A percentile compares a stretch with the other conserved stretches of the same genome.
phyloP scores from a whole-genome alignment of 1,284 basidiomycete genomes.

The Peniophora sp. region DNA sequence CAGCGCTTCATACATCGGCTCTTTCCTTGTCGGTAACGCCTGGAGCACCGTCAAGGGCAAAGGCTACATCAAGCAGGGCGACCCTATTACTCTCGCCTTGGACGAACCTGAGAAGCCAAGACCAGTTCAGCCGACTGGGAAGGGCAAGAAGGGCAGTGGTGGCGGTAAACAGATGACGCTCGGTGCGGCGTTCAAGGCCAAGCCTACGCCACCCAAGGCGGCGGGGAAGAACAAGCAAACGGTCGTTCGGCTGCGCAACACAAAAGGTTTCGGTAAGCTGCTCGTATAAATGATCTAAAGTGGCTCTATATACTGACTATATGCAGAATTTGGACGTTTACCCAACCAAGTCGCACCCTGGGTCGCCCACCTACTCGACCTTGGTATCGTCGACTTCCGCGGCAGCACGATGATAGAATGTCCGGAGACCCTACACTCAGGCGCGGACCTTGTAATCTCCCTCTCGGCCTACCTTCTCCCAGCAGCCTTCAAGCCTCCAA shows the following conservation, averaged over 20 bases:
- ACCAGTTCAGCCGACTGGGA: conserved; percentile 11
- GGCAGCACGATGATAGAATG: conserved; percentile 66
- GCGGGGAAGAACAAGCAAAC: conserved; percentile 53
- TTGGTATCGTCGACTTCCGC: conserved; percentile 55
- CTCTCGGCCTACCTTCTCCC: conserved; percentile 59
- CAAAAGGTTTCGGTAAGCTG: conserved; percentile 53
- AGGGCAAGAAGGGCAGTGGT: conserved; percentile 23
- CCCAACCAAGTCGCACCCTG: conserved; percentile 62
- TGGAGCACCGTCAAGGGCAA: conserved; percentile 74
- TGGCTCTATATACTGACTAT: conserved; percentile 1
- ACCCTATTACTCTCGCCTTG: conserved; percentile 50
- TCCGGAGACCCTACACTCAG: conserved; percentile 54
- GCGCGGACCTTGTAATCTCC: conserved; percentile 64
- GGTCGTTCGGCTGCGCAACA: conserved; percentile 63
- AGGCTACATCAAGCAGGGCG: conserved; percentile 59
- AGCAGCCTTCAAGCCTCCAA: conserved; percentile 51
- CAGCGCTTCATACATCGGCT: conserved; percentile 47
- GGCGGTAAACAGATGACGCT: conserved; percentile 60
- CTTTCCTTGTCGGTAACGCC: conserved; percentile 65
- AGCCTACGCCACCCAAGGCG: conserved; percentile 27
- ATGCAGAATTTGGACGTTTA: conserved; percentile 65
- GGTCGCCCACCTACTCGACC: conserved; percentile 67
- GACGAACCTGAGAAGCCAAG: conserved; percentile 34
- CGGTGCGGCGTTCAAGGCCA: conserved; percentile 56
- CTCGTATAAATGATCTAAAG: background rate